Evolutionary conservation across 1,139 yeast species (phyloP).

Genomic region (Taphrina confusa): DNA sequence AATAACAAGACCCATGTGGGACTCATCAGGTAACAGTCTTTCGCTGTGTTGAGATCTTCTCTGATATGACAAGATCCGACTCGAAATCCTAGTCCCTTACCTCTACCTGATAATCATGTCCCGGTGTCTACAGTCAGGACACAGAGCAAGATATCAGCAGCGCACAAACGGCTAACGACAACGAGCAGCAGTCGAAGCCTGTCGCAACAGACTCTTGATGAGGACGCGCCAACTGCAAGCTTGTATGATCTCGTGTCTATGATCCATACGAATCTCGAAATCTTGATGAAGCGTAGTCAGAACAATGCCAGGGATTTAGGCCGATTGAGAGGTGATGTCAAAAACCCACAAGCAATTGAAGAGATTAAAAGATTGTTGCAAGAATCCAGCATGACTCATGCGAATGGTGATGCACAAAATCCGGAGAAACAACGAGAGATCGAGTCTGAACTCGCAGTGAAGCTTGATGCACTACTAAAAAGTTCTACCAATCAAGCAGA

Average conservation of each 20-base stretch:
- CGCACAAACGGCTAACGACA: constrained; percentile 17
- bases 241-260: constrained; percentile 19
- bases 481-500: neutral
- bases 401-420: constrained; percentile 5
- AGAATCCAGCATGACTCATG: constrained; percentile 6
- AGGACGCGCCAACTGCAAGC: constrained; percentile 6
- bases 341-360: constrained; percentile 27
- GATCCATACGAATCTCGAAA: constrained; percentile 24
- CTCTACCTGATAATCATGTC: constrained; percentile 25
- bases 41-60: neutral
- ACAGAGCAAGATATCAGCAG: constrained; percentile 23
- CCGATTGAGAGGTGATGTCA: constrained; percentile 25
- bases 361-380: constrained; percentile 25
- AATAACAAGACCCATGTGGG: constrained; percentile 29
- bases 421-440: constrained; percentile 12
- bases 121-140: constrained; percentile 21
- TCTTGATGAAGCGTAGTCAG: constrained; percentile 28
- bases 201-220: constrained; percentile 15
- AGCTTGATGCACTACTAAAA: constrained; percentile 23
- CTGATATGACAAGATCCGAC: constrained; percentile 14
- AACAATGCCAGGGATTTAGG: constrained; percentile 33
- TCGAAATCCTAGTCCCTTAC: constrained; percentile 29
- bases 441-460: constrained; percentile 15
- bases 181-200: constrained; percentile 16
- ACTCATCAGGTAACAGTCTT: constrained; percentile 22